Base-by-base conservation (phyloP, 345 rosid species). In the Luvunga scandens region DNA sequence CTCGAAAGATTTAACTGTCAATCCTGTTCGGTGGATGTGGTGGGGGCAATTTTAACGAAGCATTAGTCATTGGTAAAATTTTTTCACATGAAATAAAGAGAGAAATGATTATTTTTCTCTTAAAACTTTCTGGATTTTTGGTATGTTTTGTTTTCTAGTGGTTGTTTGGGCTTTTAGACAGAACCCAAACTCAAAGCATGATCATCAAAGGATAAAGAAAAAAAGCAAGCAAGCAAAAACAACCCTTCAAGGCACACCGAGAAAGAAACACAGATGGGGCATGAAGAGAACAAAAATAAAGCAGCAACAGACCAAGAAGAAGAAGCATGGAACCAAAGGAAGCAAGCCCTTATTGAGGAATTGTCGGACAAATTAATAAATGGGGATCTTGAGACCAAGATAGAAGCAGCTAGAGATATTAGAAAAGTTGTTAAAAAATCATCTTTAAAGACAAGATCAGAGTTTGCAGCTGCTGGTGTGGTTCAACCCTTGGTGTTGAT, bases 391-490 rank as follows among this genome's bases (percentile, higher is more conserved):
- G 79, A 66, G 28, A 80, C 86, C 79, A 88, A 88, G 81, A 89
- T 90, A 69, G 89, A 88, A 80, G 91, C 97, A 8, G 97, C 97
- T 59, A 80, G 86, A 53, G 91, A 88, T 38, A 84, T 92, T 33
- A 80, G 97, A 48, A 88, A 85, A 78, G 78, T 85, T 19, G 88
- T 92, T 22, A 77, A 92, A 65, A 85, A 82, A 50, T 90, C 94
- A 9, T 84, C 94, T 45, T 77, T 85, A 27, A 92, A 87, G 78
- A 86, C 89, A 24, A 88, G 97, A 82, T 87, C 91, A 24, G 89
- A 79, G 68, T 88, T 92, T 75, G 94, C 90, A 9, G 89, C 91
- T 38, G 89, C 92, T 33, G 94, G 97, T 1, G 94, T 92, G 25
- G 89, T 92, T 61, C 89, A 87, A 64, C 97, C 97, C 9, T 89